Evolutionary conservation across 1,139 yeast species (phyloP), one percentile per base, ranked within the genome.

Genomic region (Kodamaea plutei): DNA sequence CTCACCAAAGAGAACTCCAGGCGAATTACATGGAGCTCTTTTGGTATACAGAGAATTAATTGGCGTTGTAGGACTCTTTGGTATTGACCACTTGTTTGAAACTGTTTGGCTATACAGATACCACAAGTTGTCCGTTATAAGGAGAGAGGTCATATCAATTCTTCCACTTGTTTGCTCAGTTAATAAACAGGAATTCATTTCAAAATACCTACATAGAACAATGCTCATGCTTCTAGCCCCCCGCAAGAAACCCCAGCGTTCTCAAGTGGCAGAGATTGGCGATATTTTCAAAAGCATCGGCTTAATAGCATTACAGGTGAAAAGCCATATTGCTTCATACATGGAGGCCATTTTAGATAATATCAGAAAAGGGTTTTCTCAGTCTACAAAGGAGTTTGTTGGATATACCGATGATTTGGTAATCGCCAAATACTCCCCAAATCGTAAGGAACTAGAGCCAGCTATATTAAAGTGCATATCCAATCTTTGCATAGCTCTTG

Each of bases 381-480:
- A 61, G 37, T 59, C 68, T 1, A 51, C 64, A 2, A 63, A 56
- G 37, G 56, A 67, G 3, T 56, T 60, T 13, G 63, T 62, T 3
- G 71, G 65, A 37, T 67, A 57, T 62, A 54, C 64, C 9, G 46
- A 65, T 21, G 65, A 66, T 1, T 63, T 56, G 39, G 71, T 70
- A 0, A 69, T 63, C 1, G 50, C 64, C 5, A 57, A 48, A 19
- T 56, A 53, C 5, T 43, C 44, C 3, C 35, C 78, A 30, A 64
- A 66, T 20, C 68, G 83, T 41, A 81, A 77, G 47, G 91, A 83
- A 30, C 79, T 84, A 25, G 95, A 87, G 44, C 83, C 87, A 0
- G 89, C 96, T 1, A 78, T 91, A 14, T 91, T 89, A 47, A 88
- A 84, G 44, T 91, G 97, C 52, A 72, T 91, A 29, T 87, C 94